phyloP scores from a whole-genome alignment of 495 filamentous ascomycete species.

The Neohortaea acidophila region DNA sequence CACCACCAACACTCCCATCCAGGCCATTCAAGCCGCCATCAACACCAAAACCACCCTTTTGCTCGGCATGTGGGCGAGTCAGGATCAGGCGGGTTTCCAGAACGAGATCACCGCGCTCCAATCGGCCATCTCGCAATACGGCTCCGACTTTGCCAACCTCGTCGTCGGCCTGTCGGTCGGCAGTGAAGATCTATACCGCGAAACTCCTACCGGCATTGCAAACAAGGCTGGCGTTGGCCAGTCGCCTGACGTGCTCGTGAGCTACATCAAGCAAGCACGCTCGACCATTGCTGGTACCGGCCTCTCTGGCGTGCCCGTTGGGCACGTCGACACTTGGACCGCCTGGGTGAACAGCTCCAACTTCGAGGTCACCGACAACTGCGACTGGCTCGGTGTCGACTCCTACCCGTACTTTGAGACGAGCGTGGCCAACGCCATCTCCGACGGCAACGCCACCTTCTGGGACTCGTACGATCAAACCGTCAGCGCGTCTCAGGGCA shows the following conservation, averaged over 20 bases:
- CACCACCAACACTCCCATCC: slow-evolving; percentile 44
- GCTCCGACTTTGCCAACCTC: slow-evolving; percentile 41
- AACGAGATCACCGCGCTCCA: slow-evolving; percentile 57
- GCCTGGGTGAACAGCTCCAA: slow-evolving; percentile 51
- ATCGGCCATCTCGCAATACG: slow-evolving; percentile 47
- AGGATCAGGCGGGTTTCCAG: slow-evolving; percentile 42
- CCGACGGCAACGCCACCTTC: slow-evolving; percentile 46
- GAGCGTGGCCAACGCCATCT: slow-evolving; percentile 50
- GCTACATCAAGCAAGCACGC: slow-evolving; percentile 52
- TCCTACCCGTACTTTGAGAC: slow-evolving; percentile 49
- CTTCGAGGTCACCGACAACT: slow-evolving; percentile 48
- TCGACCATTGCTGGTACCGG: slow-evolving; percentile 41
- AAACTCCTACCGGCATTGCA: slow-evolving; percentile 41
- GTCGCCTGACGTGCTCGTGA: slow-evolving; percentile 40
- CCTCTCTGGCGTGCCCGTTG: slow-evolving; percentile 43
- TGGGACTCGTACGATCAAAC: slow-evolving; percentile 45
- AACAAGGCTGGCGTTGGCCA: slow-evolving; percentile 42
- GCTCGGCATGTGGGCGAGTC: slow-evolving; percentile 65
- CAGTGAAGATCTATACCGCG: slow-evolving; percentile 79
- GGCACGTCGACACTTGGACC: slow-evolving; percentile 81
- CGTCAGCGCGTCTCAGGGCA: slow-evolving; percentile 40
- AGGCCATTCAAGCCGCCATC: slow-evolving; percentile 68
- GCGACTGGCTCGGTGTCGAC: slow-evolving; percentile 68
- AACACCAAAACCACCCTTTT: slow-evolving; percentile 54
- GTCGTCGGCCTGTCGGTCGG: slow-evolving; percentile 82